Base-by-base conservation (phyloP, 371 early-diverging fungal species). In the Syncephalastrum racemosum region DNA sequence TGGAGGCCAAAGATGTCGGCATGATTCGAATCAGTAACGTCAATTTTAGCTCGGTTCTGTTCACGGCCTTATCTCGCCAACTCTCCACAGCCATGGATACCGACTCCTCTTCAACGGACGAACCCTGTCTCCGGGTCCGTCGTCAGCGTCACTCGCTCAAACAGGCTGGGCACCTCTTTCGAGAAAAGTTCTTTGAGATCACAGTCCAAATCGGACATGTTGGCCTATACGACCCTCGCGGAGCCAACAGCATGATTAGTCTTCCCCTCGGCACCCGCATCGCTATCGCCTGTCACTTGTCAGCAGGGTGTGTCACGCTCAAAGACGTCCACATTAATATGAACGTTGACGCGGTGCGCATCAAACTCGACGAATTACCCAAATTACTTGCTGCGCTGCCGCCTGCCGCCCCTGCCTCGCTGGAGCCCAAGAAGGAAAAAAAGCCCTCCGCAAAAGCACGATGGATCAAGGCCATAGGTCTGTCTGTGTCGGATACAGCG, bases 101-200 rank as follows among this genome's bases (percentile, higher is more conserved):
- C 42, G 46, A 46, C 41, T 18, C 18, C 20, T 42, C 36, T 15
- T 40, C 36, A 49, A 46, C 19, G 25, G 18, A 48, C 16, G 46
- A 50, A 4, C 22, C 54, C n/a, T 62, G 68, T 2, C 47, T 72
- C 14, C 62, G 60, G 27, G 58, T 63, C 4, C 50, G 64, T 12
- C 71, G 74, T 44, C 77, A 76, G 36, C 68, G 71, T 0, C 80
- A 79, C 57, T 79, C 80, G 7, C 44, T 79, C 13, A 76, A 75
- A 45, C 56, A 70, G 13, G 75, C 77, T 7, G 59, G 70, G 19
- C 80, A 79, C 53, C 54, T 79, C 6, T 76, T 76, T 43, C 69
- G 65, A 46, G 80, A 79, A 42, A 79, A 79, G 52, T 74, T 73
- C 40, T 68, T 76, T 24, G 77, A 79, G 48, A 67, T 79, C n/a